Evolutionary conservation across 2,329 filamentous ascomycete species (phyloP).

Genomic region (Fusarium torulosum): DNA sequence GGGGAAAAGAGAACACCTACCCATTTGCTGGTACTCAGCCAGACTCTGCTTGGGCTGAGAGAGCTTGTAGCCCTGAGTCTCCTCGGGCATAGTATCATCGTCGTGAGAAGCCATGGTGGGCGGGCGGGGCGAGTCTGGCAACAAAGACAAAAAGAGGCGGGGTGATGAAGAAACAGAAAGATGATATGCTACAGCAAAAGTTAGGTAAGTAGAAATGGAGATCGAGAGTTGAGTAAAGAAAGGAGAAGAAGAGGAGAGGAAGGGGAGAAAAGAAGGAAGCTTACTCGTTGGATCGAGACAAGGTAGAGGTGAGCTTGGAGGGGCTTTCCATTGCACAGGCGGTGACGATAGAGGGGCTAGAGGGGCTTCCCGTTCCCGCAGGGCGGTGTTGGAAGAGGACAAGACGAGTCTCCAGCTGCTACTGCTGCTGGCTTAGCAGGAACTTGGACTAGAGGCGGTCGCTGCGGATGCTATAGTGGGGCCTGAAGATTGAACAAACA

Average conservation of each 20-base stretch:
- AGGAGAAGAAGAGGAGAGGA: conserved; percentile 30
- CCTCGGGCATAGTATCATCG: conserved; percentile 87
- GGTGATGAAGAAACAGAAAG: conserved; percentile 31
- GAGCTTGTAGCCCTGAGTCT: conserved; percentile 97
- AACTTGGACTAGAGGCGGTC: conserved; percentile 26
- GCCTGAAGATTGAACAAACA: neutral
- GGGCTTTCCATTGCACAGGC: conserved; percentile 40
- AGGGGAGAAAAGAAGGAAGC: conserved; percentile 33
- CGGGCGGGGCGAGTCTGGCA: conserved; percentile 31
- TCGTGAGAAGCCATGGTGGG: conserved; percentile 74
- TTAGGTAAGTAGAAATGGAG: conserved; percentile 6
- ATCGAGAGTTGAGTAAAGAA: conserved; percentile 24
- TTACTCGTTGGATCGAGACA: conserved; percentile 40
- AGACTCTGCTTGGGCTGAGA: conserved; percentile 97
- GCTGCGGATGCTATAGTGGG: conserved; percentile 31
- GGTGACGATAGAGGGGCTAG: conserved; percentile 49
- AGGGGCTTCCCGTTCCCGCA: conserved; percentile 48
- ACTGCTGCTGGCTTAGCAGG: conserved; percentile 11
- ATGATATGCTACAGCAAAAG: conserved; percentile 17
- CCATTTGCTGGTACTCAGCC: conserved; percentile 93
- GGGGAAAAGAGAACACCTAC: conserved; percentile 63
- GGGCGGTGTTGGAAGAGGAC: conserved; percentile 40
- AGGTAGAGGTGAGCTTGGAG: conserved; percentile 43
- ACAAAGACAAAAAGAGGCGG: conserved; percentile 33
- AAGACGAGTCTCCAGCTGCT: conserved; percentile 10